Conservation (phyloP, 2,329 filamentous ascomycete genomes). For the Epichloe festucae region DNA sequence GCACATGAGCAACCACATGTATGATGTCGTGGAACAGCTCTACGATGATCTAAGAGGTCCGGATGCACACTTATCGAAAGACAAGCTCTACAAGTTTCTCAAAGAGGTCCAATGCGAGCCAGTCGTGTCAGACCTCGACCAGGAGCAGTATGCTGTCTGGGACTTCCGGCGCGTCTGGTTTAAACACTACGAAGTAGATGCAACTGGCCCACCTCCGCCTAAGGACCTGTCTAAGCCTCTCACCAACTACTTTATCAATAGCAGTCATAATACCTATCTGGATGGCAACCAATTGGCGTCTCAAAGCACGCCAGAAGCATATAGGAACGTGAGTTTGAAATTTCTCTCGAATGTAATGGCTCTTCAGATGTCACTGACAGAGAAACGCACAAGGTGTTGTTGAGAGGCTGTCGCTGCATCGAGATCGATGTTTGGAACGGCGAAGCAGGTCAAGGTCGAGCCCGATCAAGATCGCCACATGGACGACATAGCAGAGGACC, state of each 20-base stretch:
- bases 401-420: constrained; percentile 72
- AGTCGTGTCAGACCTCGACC: constrained; percentile 18
- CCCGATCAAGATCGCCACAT: constrained; percentile 24
- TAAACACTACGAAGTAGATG: constrained; percentile 29
- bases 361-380: neutral
- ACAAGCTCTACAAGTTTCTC: constrained; percentile 37
- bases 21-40: constrained; percentile 32
- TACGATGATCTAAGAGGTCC: constrained; percentile 32
- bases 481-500: constrained; percentile 32
- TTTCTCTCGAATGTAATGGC: neutral
- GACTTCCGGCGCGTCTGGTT: constrained; percentile 40
- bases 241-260: constrained; percentile 87
- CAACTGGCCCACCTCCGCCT: constrained; percentile 28
- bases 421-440: constrained; percentile 96
- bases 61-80: constrained; percentile 17
- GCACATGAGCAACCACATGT: constrained; percentile 35
- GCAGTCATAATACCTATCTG: constrained; percentile 89
- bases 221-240: constrained; percentile 56
- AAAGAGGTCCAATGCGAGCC: constrained; percentile 33
- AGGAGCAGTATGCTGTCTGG: constrained; percentile 30
- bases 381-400: constrained; percentile 42
- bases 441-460: constrained; percentile 26
- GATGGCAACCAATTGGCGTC: constrained; percentile 76
- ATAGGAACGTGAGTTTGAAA: constrained; percentile 50
- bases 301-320: constrained; percentile 63